A percentile compares a stretch with the other conserved stretches of the same genome.
Evolutionary conservation across 306 rosid genomes (phyloP).

Genomic region (Sicyos edulis): DNA sequence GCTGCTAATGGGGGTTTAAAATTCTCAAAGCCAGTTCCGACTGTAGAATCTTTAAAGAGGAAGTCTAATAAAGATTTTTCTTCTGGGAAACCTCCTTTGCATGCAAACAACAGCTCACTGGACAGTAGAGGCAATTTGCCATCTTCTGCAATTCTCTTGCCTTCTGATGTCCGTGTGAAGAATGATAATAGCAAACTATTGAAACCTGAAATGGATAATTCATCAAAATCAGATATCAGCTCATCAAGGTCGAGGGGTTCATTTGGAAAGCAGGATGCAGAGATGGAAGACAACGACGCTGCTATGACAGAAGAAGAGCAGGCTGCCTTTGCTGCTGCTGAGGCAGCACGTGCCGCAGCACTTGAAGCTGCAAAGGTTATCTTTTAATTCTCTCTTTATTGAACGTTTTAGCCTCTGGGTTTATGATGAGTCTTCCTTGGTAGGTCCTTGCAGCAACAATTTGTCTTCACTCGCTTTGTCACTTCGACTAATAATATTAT

Average conservation of each 20-base stretch:
- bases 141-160: slow-evolving; percentile 36
- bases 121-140: slow-evolving; percentile 47
- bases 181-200: slow-evolving; percentile 47
- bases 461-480: slow-evolving; percentile 1
- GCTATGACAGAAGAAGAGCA: slow-evolving; percentile 78
- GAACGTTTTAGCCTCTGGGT: not conserved
- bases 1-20: slow-evolving; percentile 75
- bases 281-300: slow-evolving; percentile 34
- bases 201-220: slow-evolving; percentile 40
- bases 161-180: slow-evolving; percentile 38
- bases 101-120: slow-evolving; percentile 43
- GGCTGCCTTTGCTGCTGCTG: slow-evolving; percentile 94
- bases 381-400: slow-evolving; percentile 19
- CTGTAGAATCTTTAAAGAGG: slow-evolving; percentile 60
- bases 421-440: not conserved
- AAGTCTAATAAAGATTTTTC: slow-evolving; percentile 52
- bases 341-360: slow-evolving; percentile 90
- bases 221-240: slow-evolving; percentile 50
- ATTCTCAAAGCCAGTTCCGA: slow-evolving; percentile 54
- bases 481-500: slow-evolving; percentile 5
- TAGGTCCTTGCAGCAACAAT: not conserved
- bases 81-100: slow-evolving; percentile 77
- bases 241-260: slow-evolving; percentile 65
- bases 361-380: slow-evolving; percentile 93
- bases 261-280: slow-evolving; percentile 31